phyloP scores from a whole-genome alignment of 345 rosid species.

The Salix caprea region DNA sequence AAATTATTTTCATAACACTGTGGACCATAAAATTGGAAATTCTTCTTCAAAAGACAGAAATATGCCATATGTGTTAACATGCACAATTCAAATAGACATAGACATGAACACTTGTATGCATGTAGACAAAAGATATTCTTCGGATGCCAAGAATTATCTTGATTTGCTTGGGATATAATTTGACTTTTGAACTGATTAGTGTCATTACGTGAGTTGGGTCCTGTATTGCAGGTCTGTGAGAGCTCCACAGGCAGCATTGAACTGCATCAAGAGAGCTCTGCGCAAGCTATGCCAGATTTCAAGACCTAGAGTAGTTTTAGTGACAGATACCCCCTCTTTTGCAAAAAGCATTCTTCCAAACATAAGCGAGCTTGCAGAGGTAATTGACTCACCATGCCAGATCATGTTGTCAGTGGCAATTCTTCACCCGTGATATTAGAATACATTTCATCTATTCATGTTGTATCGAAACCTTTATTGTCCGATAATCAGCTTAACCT shows the following conservation, averaged over 20 bases:
- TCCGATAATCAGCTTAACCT: neutral
- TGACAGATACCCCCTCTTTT: slow-evolving; percentile 84
- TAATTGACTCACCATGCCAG: slow-evolving; percentile 22
- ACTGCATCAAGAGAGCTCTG: slow-evolving; percentile 59
- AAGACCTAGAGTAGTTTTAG: slow-evolving; percentile 67
- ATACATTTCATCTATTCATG: neutral
- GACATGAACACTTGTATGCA: neutral
- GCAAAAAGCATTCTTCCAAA: slow-evolving; percentile 41
- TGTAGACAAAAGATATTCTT: neutral
- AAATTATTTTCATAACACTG: neutral
- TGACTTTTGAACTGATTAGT: neutral
- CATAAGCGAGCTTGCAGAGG: slow-evolving; percentile 78
- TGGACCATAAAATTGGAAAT: neutral
- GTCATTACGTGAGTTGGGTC: neutral
- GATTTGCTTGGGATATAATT: neutral
- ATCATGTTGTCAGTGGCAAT: slow-evolving; percentile 2
- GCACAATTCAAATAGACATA: neutral
- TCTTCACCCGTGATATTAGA: neutral
- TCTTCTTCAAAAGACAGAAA: neutral
- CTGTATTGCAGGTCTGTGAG: slow-evolving; percentile 62
- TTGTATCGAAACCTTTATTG: neutral
- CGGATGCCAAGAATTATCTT: neutral
- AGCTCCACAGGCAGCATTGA: slow-evolving; percentile 65
- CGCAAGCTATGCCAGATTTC: slow-evolving; percentile 31
- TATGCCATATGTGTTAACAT: neutral